Evolutionary conservation across 345 rosid species (phyloP), one percentile per base, ranked within the genome.

Genomic region (Citrus cavaleriei): DNA sequence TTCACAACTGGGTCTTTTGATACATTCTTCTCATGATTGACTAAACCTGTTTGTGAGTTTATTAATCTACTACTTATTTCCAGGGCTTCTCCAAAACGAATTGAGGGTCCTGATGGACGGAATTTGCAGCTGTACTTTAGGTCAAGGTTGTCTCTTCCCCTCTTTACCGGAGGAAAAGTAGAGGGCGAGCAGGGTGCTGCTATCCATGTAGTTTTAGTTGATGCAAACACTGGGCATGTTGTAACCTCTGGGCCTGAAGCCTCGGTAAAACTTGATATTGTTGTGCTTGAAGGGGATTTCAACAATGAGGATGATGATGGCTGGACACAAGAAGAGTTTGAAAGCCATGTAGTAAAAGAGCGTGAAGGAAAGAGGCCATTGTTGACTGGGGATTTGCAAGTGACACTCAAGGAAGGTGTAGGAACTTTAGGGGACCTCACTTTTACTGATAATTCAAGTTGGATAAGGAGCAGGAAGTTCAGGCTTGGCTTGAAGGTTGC

Each of bases 151-250:
- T 91, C 99, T 71, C 99, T 94, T 82, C 99, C 99, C 19, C 95
- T 97, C 70, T 97, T 89, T 87, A 97, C 98, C 0, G 99, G 99
- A 72, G 99, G 99, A 61, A 94, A 89, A 85, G 98, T 94, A 32
- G 99, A 97, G 82, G 99, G 99, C 73, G 99, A 97, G 83, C 98
- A 94, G 80, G 98, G 98, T 84, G 98, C 98, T 76, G 88, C 98
- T 12, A 91, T 97, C 74, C 99, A 97, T 85, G 80, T 88, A 7
- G 91, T 97, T 72, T 81, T 97, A 75, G 76, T 89, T 65, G 98
- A 97, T 82, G 90, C 83, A 30, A 91, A 83, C 84, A 84, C 89
- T 79, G 94, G 89, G 61, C 93, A 83, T 64, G 98, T 88, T 70
- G 89, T 94, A 51, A 91, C 95, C 24, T 83, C 80, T 83, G 99